Evolutionary conservation across 148 eudicot genomes (phyloP).

Genomic region (Gaultheria prostrata): DNA sequence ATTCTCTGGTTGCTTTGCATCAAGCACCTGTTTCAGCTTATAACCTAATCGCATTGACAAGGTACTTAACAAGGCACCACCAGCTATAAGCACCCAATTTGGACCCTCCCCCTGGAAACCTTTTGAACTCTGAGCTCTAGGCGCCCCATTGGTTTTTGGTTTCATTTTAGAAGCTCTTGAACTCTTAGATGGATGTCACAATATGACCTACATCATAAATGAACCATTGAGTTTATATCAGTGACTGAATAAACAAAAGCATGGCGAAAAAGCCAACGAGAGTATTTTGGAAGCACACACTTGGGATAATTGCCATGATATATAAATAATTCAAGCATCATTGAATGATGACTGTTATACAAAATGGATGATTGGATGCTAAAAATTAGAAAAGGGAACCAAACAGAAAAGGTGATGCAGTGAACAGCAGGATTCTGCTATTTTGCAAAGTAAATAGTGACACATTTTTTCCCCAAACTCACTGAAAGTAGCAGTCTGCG

Average conservation of each 20-base stretch:
- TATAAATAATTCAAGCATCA: neutral
- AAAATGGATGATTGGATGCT: neutral
- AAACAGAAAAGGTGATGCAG: neutral
- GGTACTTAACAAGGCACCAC: constrained; percentile 89
- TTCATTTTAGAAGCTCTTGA: constrained; percentile 46
- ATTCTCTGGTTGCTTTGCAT: constrained; percentile 51
- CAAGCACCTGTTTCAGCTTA: constrained; percentile 85
- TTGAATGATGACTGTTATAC: neutral
- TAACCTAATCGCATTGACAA: constrained; percentile 82
- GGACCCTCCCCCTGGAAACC: constrained; percentile 61
- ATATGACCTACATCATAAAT: constrained; percentile 18
- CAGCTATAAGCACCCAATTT: constrained; percentile 85
- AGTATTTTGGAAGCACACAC: neutral
- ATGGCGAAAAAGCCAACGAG: neutral
- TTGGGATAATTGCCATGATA: neutral
- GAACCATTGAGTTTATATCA: neutral
- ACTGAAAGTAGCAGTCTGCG: neutral
- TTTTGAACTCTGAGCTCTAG: constrained; percentile 51
- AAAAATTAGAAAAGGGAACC: neutral
- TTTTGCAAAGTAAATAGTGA: neutral
- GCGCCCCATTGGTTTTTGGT: constrained; percentile 47
- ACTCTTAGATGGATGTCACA: constrained; percentile 11
- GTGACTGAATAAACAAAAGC: neutral
- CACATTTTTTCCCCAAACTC: neutral
- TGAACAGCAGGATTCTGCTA: neutral